These are phyloP conservation scores for Salvia sclarea DNA, from an alignment of 305 asterid species.

Conservation along the genomic window DNA sequence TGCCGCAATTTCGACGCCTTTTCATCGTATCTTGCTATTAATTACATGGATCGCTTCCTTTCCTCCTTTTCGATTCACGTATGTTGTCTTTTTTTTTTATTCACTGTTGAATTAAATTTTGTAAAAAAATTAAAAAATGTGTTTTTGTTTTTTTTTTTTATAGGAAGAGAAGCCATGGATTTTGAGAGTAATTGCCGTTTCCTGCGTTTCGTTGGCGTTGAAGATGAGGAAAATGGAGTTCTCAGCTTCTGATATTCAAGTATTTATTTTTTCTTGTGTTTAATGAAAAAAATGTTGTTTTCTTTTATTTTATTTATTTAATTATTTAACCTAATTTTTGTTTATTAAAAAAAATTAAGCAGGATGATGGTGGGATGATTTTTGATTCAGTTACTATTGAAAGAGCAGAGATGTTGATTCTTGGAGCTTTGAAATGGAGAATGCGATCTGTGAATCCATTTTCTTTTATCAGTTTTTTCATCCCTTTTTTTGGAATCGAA, in stretches of 20 bases:
- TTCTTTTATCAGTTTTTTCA: slow-evolving; percentile 47
- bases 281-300: not conserved
- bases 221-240: slow-evolving; percentile 57
- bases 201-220: slow-evolving; percentile 67
- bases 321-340: too few species aligned
- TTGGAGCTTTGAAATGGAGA: slow-evolving; percentile 70
- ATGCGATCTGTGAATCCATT: slow-evolving; percentile 71
- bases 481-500: slow-evolving; percentile 42
- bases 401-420: slow-evolving; percentile 61
- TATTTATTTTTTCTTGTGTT: not conserved
- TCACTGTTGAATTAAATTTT: not conserved
- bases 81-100: not conserved
- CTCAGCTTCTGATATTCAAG: slow-evolving; percentile 47
- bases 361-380: slow-evolving; percentile 41
- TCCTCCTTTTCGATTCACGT: slow-evolving; percentile 40
- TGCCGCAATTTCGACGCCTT: slow-evolving; percentile 40
- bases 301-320: not conserved
- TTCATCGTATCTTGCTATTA: slow-evolving; percentile 54
- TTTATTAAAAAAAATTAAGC: too few species aligned
- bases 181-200: slow-evolving; percentile 47
- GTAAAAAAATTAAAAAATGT: too few species aligned
- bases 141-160: too few species aligned
- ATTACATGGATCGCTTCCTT: slow-evolving; percentile 70
- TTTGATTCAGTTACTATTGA: slow-evolving; percentile 41
- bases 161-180: slow-evolving; percentile 70